Conservation (phyloP, 768 basidiomycete genomes). For the Lactifluus pinguis region DNA sequence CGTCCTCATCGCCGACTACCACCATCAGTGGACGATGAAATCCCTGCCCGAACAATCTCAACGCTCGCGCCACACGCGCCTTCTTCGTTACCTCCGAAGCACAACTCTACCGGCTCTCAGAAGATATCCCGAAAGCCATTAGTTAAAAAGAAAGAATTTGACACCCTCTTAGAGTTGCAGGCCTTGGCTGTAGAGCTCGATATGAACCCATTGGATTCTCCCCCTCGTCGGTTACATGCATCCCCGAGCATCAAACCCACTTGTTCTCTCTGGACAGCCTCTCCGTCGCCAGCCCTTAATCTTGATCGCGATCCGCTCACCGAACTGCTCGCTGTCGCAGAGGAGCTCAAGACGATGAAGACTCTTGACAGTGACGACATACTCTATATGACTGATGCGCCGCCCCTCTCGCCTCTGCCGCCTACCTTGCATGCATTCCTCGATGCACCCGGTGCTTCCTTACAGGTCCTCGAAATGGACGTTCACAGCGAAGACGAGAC, state of each 20-base stretch:
- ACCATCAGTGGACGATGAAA: slow-evolving; percentile 5
- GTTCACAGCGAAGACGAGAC: slow-evolving; percentile 10
- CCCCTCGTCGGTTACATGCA: not conserved
- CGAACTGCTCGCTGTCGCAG: slow-evolving; percentile 13
- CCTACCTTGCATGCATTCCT: slow-evolving; percentile 14
- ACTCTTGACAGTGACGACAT: slow-evolving; percentile 13
- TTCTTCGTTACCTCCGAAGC: not conserved
- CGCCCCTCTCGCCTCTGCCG: not conserved
- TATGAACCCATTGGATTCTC: not conserved
- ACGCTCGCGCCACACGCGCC: not conserved
- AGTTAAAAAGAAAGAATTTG: not conserved
- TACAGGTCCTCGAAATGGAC: slow-evolving; percentile 13
- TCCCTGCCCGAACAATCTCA: too few species aligned
- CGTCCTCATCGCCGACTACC: slow-evolving; percentile 1
- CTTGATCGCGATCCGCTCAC: slow-evolving; percentile 1
- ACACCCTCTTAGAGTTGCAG: slow-evolving; percentile 3
- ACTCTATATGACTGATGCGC: slow-evolving; percentile 9
- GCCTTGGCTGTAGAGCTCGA: not conserved
- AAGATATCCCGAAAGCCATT: not conserved
- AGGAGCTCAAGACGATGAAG: slow-evolving; percentile 14
- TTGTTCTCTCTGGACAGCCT: not conserved
- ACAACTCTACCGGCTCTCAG: not conserved
- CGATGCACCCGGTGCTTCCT: not conserved
- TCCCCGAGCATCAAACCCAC: slow-evolving; percentile 11
- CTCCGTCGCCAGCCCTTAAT: not conserved